Percentiles rank a stretch among this genome's conserved stretches.
Evolutionary conservation across 208 protist genomes (phyloP).

Genomic region (Polymyxa betae): DNA sequence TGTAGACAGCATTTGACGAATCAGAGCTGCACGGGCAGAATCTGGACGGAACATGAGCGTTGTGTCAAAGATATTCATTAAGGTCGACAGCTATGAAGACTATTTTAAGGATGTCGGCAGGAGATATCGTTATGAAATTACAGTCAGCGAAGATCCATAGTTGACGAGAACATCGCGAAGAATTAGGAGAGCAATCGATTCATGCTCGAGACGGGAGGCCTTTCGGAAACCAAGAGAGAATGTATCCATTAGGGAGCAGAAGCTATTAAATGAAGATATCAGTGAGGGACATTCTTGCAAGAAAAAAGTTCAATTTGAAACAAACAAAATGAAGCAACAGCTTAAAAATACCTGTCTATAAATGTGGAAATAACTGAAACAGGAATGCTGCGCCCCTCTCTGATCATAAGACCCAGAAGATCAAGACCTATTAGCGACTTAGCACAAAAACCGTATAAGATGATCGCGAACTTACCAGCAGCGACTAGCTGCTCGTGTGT

Average conservation of each 20-base stretch:
- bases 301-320: too few species aligned
- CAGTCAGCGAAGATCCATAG: neutral
- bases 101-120: neutral
- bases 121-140: neutral
- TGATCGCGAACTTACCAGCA: too few species aligned
- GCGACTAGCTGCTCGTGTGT: conserved; percentile 37
- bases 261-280: conserved; percentile 23
- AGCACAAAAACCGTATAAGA: too few species aligned
- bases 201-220: conserved; percentile 22
- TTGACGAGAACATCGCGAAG: conserved; percentile 10
- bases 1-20: conserved; percentile 35
- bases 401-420: conserved; percentile 3
- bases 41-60: conserved; percentile 26
- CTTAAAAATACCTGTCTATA: too few species aligned
- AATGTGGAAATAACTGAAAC: neutral
- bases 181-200: conserved; percentile 50
- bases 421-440: conserved; percentile 17
- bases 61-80: conserved; percentile 24
- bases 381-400: neutral
- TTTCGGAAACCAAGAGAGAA: conserved; percentile 47
- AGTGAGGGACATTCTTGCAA: neutral
- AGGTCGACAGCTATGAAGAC: conserved; percentile 3
- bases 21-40: neutral
- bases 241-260: conserved; percentile 3
- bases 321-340: too few species aligned